Evolutionary conservation across 2,329 filamentous ascomycete genomes (phyloP), one percentile per base, ranked within the genome.

Genomic region (Paraphaeosphaeria minitans): DNA sequence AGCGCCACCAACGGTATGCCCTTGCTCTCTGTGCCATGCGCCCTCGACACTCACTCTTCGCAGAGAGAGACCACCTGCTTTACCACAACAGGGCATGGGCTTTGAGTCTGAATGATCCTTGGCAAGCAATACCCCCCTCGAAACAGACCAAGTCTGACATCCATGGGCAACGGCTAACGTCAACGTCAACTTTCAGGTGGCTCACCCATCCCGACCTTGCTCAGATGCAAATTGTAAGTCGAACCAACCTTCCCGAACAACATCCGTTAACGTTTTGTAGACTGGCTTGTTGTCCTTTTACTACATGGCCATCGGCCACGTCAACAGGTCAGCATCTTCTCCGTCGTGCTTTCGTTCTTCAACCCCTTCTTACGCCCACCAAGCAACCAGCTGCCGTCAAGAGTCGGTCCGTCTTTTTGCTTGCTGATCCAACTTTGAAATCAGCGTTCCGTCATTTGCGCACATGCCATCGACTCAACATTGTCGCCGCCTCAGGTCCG

Each of bases 251-350:
- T 21, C 7, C 14, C 6, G 21, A 9, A 10, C 16, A 10, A 4
- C 4, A 19, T 4, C 47, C 21, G 16, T 21, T 54, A 35, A 53
- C 24, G n/a, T 22, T 58, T n/a, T n/a, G 31, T 53, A 33, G 21
- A 29, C 27, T 22, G 70, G 71, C 9, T 65, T 80, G 14, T 66
- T 76, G 27, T 68, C 72, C 2, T 72, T 79, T 42, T 80, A 80
- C 60, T 76, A 77, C 41, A 61, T 79, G 50, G 62, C 71, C 9
- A 77, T 72, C 45, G 74, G 77, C 22, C 77, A 78, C 48, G 68
- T 79, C 16, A 78, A 75, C 55, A 66, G 77, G 78, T 79, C 64
- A 62, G 68, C 14, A 27, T 61, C 21, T 24, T 33, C 2, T 49
- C 14, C 14, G 35, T 24, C 29, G 14, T 37, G 13, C 1, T 35